Evolutionary conservation across 75 land plant genomes (phyloP), one percentile per base, ranked within the genome.

Genomic region (Selaginella moellendorffii): DNA sequence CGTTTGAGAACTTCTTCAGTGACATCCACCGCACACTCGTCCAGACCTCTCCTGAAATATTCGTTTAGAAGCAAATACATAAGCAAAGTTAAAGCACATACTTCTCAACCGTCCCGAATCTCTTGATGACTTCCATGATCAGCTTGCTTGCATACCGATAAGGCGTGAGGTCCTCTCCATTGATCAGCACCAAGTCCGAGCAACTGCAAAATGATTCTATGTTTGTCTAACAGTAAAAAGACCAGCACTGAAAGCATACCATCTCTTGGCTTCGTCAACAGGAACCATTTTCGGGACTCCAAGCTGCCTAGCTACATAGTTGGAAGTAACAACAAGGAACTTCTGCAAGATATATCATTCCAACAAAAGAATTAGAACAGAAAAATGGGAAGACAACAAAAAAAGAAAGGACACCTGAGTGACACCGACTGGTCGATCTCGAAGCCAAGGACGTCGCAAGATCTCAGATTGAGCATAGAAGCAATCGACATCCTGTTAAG

Each of bases 151-250:
- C 77, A 53, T 76, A 76, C 65, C 78, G 59, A 42, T 76, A 76
- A 28, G 78, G 78, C 27, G 76, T 76, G 30, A 76, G 70, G 60
- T 76, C 78, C 52, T 76, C 78, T 61, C 78, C 78, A 63, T 76
- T 76, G 27, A 76, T 46, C 52, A 76, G 51, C 10, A 72, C 76
- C 24, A 76, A 31, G 14, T 72, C 66, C 24, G 78, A 75, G 53
- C 76, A 72, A 28, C 78, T 76, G 76, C 66, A 46, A 36, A 24
- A 36, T 36, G 14, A 5, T 14, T 36, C 46, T 36, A 14, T 36
- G 46, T 36, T 5, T 36, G 63, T 62, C 8, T 17, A 62, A 62
- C 8, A 27, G 28, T 27, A 36, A 20, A 64, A 5, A 36, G 63
- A 22, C 8, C 9, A 62, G 26, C 8, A 27, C 18, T 27, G 20